Base-by-base conservation (phyloP, 192 early-diverging fungal genomes). In the Bifiguratus adelaidae region DNA sequence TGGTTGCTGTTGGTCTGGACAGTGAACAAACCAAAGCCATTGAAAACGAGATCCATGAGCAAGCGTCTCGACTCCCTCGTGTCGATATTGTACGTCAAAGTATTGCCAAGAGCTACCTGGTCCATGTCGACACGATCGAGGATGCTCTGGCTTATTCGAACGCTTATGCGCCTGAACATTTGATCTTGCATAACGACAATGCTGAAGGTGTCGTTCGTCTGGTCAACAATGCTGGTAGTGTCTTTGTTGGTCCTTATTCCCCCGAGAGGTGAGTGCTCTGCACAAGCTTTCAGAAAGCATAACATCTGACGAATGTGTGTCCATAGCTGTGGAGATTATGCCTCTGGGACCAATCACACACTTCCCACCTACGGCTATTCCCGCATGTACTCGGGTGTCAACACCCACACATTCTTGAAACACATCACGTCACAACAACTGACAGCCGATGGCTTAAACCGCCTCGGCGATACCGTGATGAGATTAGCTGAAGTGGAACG, bases 261-360 rank as follows among this genome's bases (percentile, higher is more conserved):
- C 92, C 96, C 7, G 96, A 97, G 63, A 89, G 80, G 84, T 86
- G 74, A 44, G 41, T 20, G 15, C 7, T n/a, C 19, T 29, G 20
- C 1, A 21, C 7, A 22, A 13, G 43, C 21, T 24, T 55, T 13
- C 11, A 15, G 16, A 38, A 19, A 20, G 8, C 8, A 2, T 24
- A n/a, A 11, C 1, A 3, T 16, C 3, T 27, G 15, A 25, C 18
- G 9, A 28, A 22, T 16, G 15, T 53, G 37, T 18, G 24, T 13
- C 24, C 29, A 36, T 30, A 86, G 88, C 51, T 95, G 93, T 53
- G 96, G 96, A 44, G 96, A 99, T 63, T 99, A 99, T 67, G 96
- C 96, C 3, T 95, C 92, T 0, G 96, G 96, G 37, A 99, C 96
- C 13, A 99, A 97, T 77, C 96, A 99, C 71, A 99, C 96, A 2